Evolutionary conservation across 257 asterid genomes (phyloP).

Genomic region (Ilex asprella): DNA sequence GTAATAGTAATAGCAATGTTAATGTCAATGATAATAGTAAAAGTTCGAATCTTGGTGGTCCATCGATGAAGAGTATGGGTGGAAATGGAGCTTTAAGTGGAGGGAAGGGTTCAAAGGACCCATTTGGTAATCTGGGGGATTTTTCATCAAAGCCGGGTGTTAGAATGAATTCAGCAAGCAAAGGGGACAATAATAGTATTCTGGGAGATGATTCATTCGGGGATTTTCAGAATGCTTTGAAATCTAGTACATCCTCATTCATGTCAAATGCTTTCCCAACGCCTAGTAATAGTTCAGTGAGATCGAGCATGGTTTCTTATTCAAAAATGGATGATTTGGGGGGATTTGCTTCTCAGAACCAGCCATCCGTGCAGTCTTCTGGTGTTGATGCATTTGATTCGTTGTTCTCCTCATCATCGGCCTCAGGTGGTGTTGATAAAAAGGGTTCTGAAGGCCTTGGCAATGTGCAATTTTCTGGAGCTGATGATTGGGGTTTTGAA

Average conservation of each 20-base stretch:
- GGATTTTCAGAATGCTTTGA: constrained; percentile 47
- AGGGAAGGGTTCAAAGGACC: constrained; percentile 52
- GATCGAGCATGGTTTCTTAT: constrained; percentile 3
- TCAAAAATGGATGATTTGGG: too few species aligned
- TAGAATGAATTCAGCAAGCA: constrained; percentile 38
- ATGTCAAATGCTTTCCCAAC: constrained; percentile 25
- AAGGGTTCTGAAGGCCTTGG: constrained; percentile 22
- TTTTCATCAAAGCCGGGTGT: constrained; percentile 42
- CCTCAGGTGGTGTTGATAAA: constrained; percentile 19
- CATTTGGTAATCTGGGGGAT: constrained; percentile 76
- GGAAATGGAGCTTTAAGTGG: constrained; percentile 43
- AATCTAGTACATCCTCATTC: constrained; percentile 33
- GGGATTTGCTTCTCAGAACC: too few species aligned
- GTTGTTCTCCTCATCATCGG: constrained; percentile 31
- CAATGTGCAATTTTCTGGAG: constrained; percentile 41
- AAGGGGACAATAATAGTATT: constrained; percentile 32
- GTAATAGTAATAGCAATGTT: too few species aligned
- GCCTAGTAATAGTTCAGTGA: constrained; percentile 32
- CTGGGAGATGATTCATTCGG: constrained; percentile 46
- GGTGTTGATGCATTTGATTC: constrained; percentile 47
- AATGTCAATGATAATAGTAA: constrained; percentile 34
- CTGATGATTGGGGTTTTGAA: constrained; percentile 64
- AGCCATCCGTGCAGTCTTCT: constrained; percentile 17
- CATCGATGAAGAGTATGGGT: constrained; percentile 47
- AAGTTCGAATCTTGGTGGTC: constrained; percentile 43